Evolutionary conservation across 345 rosid species (phyloP), one percentile per base, ranked within the genome.

Genomic region (Gossypium rotundifolium): DNA sequence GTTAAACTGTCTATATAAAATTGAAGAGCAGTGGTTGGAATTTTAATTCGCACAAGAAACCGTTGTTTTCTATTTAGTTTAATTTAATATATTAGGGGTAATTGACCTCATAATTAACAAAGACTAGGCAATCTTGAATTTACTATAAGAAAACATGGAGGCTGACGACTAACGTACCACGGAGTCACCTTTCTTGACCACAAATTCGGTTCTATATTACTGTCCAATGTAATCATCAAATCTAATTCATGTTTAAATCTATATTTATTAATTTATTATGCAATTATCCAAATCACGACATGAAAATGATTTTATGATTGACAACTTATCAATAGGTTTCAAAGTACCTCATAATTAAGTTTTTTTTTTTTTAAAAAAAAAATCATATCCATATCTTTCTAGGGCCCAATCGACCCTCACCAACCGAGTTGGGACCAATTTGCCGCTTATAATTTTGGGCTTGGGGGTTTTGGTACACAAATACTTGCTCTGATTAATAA

Each of bases 11-110:
- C 4, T 4, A 33, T 33, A 33, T 33, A 33, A 33, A 33, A 33
- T 33, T 33, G 38, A 33, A 33, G 38, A 33, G 38, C 38, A 33
- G 38, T 33, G 38, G 6, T 33, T 33, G 38, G 38, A 0, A 33
- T 33, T 33, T 75, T 61, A 74, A 55, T 53, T 70, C 23, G 29
- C 70, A 72, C 79, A 75, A 67, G 77, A 66, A 82, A 77, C 20
- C 76, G 8, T 16, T 29, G 66, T 60, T 60, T 18, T 44, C 65
- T 29, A 1, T 63, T 63, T 16, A 63, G 1, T 17, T 63, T 17
- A 17, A 63, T 64, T 64, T 33, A 33, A 64, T 64, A 8, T 7
- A 33, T 33, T 33, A 33, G 40, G 40, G 7, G 40, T 33, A 33
- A 33, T 33, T 33, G 40, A 33, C 40, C 40, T 33, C 40, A 33